Percentiles rank a stretch among this genome's conserved stretches.
phyloP scores from a whole-genome alignment of 768 basidiomycete species.

The Tricholoma matsutake region DNA sequence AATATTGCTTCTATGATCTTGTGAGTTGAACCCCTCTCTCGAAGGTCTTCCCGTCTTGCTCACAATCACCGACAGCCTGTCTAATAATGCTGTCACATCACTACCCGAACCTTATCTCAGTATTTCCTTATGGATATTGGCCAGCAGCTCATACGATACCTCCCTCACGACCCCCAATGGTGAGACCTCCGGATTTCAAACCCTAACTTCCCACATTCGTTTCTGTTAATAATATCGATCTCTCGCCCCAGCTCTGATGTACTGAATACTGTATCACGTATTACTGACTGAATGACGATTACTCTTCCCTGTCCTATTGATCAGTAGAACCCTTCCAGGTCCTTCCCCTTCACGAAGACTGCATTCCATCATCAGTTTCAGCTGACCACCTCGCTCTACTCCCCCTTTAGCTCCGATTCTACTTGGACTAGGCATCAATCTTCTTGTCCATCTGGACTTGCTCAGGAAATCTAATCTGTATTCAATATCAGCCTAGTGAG shows the following conservation, averaged over 20 bases:
- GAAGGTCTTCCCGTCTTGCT: not conserved
- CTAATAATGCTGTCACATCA: not conserved
- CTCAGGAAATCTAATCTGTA: not conserved
- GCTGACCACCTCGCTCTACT: no score
- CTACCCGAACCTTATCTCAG: not conserved
- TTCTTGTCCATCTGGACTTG: not conserved
- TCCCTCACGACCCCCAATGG: not conserved
- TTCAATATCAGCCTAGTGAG: not conserved
- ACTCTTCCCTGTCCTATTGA: not conserved
- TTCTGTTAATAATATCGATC: not conserved
- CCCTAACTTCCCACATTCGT: not conserved
- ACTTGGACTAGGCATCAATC: no score
- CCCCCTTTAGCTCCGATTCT: no score
- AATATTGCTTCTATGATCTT: not conserved
- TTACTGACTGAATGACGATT: constrained; percentile 2
- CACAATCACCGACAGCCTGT: constrained; percentile 3
- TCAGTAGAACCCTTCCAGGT: not conserved
- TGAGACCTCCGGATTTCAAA: not conserved
- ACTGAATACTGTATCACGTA: constrained; percentile 3
- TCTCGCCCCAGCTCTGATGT: not conserved
- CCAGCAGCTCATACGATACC: not conserved
- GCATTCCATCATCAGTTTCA: not conserved
- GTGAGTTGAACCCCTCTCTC: not conserved
- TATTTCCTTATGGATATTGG: not conserved
- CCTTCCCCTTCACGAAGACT: not conserved